These are phyloP conservation scores for Hypoxylon subgilvum DNA, from an alignment of 495 filamentous ascomycete genomes.

Conservation along the genomic window DNA sequence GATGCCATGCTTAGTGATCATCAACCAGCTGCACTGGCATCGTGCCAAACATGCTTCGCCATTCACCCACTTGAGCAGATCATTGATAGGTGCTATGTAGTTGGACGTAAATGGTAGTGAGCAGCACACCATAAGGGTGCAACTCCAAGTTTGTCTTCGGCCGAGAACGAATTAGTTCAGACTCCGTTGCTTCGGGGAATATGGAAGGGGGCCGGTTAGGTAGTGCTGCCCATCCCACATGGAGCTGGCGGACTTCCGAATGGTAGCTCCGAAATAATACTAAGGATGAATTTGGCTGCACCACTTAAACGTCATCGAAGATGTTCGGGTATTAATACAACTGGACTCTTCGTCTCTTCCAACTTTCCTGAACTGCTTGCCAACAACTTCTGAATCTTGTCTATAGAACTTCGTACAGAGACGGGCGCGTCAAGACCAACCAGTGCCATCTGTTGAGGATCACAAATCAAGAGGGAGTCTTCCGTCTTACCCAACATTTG, in stretches of 20 bases:
- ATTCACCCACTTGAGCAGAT: not conserved
- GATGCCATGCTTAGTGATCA: constrained; percentile 6
- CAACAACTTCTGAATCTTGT: not conserved
- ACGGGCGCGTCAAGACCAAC: not conserved
- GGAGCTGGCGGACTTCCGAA: constrained; percentile 16
- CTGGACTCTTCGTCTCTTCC: no score
- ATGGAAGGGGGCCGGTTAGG: constrained; percentile 11
- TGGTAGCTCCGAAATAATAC: constrained; percentile 14
- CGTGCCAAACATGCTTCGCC: no score
- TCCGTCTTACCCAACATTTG: constrained; percentile 11
- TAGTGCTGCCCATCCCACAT: constrained; percentile 10
- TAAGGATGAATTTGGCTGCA: constrained; percentile 3
- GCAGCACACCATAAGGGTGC: no score
- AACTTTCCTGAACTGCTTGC: no score
- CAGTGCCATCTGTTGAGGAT: not conserved
- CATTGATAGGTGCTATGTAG: no score
- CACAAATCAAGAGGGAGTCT: not conserved
- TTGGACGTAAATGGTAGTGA: constrained; percentile 1
- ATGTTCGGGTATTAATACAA: not conserved
- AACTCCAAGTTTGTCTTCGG: constrained; percentile 3
- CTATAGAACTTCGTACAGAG: not conserved
- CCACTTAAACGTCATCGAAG: constrained; percentile 11
- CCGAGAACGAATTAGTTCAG: constrained; percentile 10
- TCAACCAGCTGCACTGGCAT: constrained; percentile 5
- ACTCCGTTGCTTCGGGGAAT: not conserved